Conservation (phyloP, 75 land plant genomes). For the Ceratopteris richardii region DNA sequence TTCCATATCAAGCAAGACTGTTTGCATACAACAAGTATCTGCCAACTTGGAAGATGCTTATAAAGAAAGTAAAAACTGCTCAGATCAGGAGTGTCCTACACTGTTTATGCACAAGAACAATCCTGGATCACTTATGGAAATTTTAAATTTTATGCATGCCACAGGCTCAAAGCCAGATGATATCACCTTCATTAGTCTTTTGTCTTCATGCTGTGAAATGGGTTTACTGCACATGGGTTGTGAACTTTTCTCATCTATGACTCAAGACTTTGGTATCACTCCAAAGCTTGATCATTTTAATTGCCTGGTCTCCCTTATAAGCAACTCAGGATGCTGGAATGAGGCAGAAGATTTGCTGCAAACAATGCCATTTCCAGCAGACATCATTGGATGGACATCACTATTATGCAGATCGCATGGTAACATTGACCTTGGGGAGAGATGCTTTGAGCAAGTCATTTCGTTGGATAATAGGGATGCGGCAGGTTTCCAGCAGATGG, state of each 20-base stretch:
- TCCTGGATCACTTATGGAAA: constrained; percentile 19
- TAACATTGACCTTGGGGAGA: constrained; percentile 37
- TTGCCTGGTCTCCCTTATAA: constrained; percentile 66
- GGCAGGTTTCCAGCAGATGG: constrained; percentile 38
- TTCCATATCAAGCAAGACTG: constrained; percentile 24
- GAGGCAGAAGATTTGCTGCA: constrained; percentile 53
- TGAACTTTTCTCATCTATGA: constrained; percentile 2
- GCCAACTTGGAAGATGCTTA: constrained; percentile 32
- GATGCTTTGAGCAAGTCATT: constrained; percentile 24
- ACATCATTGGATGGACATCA: constrained; percentile 55
- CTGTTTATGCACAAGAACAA: constrained; percentile 37
- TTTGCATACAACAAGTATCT: constrained; percentile 45
- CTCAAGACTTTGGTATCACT: constrained; percentile 15
- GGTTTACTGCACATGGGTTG: neutral
- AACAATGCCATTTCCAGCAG: constrained; percentile 46
- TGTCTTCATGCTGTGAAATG: constrained; percentile 46
- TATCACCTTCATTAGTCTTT: constrained; percentile 36
- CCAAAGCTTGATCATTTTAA: constrained; percentile 54
- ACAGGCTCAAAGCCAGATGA: constrained; percentile 35
- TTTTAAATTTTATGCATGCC: constrained; percentile 36
- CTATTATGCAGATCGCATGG: constrained; percentile 42
- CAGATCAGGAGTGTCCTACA: constrained; percentile 44
- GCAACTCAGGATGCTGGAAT: constrained; percentile 35
- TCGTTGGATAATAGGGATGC: constrained; percentile 38
- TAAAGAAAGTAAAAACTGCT: constrained; percentile 27